phyloP scores from a whole-genome alignment of 1,284 basidiomycete species.

The Boletellus deceptivus region DNA sequence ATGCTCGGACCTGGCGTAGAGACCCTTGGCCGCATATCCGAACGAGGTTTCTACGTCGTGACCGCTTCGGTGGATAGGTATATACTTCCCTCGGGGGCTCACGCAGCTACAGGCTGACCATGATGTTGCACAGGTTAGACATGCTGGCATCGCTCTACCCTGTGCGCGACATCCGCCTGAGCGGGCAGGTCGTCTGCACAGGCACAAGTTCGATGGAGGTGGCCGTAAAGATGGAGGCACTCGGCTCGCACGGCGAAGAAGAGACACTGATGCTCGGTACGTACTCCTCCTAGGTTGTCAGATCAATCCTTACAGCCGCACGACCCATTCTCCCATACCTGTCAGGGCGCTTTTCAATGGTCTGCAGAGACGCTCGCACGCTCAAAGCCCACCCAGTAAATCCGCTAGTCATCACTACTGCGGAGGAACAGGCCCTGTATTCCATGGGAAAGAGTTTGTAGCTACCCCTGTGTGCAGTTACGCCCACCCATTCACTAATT shows the following conservation, averaged over 20 bases:
- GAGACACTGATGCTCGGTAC: conserved; percentile 67
- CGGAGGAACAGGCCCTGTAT: conserved; percentile 64
- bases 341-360: conserved; percentile 76
- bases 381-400: conserved; percentile 68
- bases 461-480: not conserved
- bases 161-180: conserved; percentile 65
- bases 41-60: conserved; percentile 76
- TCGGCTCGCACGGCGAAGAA: conserved; percentile 46
- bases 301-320: not conserved
- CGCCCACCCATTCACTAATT: conserved; percentile 2
- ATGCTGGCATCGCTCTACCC: conserved; percentile 60
- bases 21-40: conserved; percentile 49
- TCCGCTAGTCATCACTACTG: conserved; percentile 55
- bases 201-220: conserved; percentile 80
- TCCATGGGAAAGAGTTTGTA: conserved; percentile 65
- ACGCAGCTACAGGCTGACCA: not conserved
- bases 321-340: not conserved
- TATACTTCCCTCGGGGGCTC: not conserved
- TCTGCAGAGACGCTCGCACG: conserved; percentile 70
- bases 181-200: conserved; percentile 79
- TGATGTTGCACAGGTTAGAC: conserved; percentile 47
- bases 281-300: conserved; percentile 13
- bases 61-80: conserved; percentile 80
- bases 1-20: conserved; percentile 63
- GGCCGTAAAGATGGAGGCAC: conserved; percentile 76